Evolutionary conservation across 768 basidiomycete genomes (phyloP).

Genomic region (Amanita brunnescens): DNA sequence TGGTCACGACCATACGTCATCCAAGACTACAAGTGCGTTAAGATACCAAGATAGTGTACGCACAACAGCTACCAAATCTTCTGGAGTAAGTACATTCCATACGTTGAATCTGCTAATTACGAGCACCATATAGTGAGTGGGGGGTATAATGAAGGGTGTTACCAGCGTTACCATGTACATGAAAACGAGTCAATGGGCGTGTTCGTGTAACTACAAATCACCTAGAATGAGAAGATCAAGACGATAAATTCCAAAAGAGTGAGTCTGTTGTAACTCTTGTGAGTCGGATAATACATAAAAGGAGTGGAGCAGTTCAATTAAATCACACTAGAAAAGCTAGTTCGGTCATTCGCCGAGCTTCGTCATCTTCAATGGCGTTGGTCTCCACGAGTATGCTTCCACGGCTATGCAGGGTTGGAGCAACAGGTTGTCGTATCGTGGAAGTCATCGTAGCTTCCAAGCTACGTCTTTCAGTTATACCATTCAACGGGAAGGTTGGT

Average conservation of each 20-base stretch:
- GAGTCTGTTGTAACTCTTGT: neutral
- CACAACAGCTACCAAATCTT: no score
- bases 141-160: neutral
- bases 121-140: neutral
- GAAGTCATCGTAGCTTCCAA: constrained; percentile 3
- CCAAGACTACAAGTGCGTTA: no score
- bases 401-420: constrained; percentile 50
- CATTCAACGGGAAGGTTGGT: constrained; percentile 18
- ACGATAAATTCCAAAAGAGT: neutral
- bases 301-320: neutral
- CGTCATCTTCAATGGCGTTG: constrained; percentile 53
- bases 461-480: neutral
- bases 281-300: neutral
- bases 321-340: constrained; percentile 49
- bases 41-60: no score
- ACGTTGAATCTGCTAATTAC: neutral
- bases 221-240: neutral
- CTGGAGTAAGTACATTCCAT: neutral
- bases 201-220: no score
- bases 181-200: no score
- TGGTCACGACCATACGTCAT: no score
- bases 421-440: constrained; percentile 31
- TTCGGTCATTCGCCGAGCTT: constrained; percentile 62
- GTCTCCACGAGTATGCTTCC: constrained; percentile 49
- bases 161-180: no score